Evolutionary conservation across 2,329 filamentous ascomycete genomes (phyloP).

Genomic region (Malbranchea cinnamomea): DNA sequence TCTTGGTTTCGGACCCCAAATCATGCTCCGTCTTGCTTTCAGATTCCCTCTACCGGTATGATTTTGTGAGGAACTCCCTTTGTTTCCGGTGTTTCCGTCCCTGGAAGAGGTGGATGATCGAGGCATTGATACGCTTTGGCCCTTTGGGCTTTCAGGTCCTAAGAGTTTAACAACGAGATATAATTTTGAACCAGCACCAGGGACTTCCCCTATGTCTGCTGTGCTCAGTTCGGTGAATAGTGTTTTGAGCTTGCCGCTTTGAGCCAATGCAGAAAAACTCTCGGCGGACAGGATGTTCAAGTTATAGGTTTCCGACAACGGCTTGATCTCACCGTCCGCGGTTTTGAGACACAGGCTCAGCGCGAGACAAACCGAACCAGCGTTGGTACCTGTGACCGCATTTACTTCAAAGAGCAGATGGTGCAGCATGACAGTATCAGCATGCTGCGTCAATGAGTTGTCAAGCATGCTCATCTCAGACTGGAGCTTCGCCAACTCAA

Average conservation of each 20-base stretch:
- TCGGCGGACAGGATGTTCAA: constrained; percentile 65
- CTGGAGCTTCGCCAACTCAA: constrained; percentile 80
- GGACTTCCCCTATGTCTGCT: constrained; percentile 52
- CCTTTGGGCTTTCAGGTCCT: constrained; percentile 36
- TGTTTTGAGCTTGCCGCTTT: constrained; percentile 59
- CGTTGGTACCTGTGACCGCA: constrained; percentile 60
- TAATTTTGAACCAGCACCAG: constrained; percentile 52
- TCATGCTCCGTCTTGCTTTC: constrained; percentile 29
- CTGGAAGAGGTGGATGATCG: constrained; percentile 20
- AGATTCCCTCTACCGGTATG: constrained; percentile 22
- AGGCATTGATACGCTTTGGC: constrained; percentile 11
- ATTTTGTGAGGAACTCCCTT: constrained; percentile 15
- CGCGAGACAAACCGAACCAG: constrained; percentile 60
- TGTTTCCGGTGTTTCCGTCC: constrained; percentile 18
- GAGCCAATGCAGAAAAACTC: constrained; percentile 48
- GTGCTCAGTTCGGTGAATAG: constrained; percentile 77
- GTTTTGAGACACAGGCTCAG: constrained; percentile 64
- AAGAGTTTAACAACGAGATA: constrained; percentile 75
- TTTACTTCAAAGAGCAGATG: constrained; percentile 79
- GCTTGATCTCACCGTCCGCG: constrained; percentile 45
- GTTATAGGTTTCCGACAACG: constrained; percentile 69
- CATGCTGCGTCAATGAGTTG: constrained; percentile 53
- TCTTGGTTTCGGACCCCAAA: constrained; percentile 26
- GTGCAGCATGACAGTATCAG: constrained; percentile 55
- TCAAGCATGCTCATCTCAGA: constrained; percentile 92